phyloP scores from a whole-genome alignment of 768 basidiomycete genomes.

The Sarcodon sp. region DNA sequence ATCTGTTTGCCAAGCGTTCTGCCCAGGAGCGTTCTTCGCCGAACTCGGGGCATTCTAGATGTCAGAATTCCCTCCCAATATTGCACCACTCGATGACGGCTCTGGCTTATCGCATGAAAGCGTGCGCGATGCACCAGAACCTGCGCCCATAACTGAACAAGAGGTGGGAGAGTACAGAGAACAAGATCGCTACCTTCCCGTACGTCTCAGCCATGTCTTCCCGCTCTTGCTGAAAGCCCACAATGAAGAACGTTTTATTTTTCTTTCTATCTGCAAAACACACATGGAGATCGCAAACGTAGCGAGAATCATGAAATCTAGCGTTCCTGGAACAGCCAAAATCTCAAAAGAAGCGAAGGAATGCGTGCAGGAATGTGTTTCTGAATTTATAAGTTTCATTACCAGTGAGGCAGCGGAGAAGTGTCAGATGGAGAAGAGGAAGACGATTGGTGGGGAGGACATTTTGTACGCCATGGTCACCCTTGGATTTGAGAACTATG shows the following conservation, averaged over 20 bases:
- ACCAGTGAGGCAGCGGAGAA: conserved; percentile 95
- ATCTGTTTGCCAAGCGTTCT: no score
- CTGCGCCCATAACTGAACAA: conserved; percentile 75
- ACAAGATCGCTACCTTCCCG: conserved; percentile 92
- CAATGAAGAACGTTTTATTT: not conserved
- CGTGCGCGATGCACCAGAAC: conserved; percentile 32
- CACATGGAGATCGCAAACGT: conserved; percentile 85
- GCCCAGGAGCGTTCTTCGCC: no score
- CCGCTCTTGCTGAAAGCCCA: not conserved
- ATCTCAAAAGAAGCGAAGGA: conserved; percentile 98
- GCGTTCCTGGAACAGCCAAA: conserved; percentile 84
- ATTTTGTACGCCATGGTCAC: conserved; percentile 90
- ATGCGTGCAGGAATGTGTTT: conserved; percentile 96
- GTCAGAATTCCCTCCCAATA: conserved; percentile 17
- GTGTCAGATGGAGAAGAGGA: conserved; percentile 88
- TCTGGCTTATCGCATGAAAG: conserved; percentile 13
- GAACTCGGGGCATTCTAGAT: conserved; percentile 2
- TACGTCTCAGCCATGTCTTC: conserved; percentile 21
- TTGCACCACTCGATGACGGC: conserved; percentile 31
- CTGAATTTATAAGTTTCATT: conserved; percentile 97
- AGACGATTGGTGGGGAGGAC: conserved; percentile 97
- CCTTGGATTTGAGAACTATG: conserved; percentile 92
- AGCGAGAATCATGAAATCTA: conserved; percentile 92
- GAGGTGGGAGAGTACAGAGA: conserved; percentile 92
- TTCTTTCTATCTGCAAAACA: not conserved